Evolutionary conservation across 805 yeast genomes (phyloP).

Genomic region (Clavispora carvajalis): DNA sequence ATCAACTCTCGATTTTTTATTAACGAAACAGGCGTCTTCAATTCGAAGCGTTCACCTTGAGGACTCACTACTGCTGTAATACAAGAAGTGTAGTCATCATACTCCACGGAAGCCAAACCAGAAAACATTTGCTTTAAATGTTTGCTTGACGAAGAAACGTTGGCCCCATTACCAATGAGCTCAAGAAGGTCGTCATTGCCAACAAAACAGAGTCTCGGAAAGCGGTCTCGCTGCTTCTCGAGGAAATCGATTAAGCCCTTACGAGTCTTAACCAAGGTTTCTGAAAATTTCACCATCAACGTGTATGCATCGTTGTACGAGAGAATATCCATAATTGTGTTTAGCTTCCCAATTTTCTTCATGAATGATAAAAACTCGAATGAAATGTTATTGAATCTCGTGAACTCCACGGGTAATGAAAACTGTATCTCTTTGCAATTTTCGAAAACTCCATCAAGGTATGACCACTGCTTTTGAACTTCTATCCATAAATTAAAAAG

Average conservation of each 20-base stretch:
- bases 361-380: conserved; percentile 54
- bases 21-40: conserved; percentile 42
- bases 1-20: conserved; percentile 39
- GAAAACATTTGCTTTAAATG: conserved; percentile 70
- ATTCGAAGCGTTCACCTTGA: conserved; percentile 54
- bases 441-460: conserved; percentile 73
- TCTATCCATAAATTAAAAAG: conserved; percentile 73
- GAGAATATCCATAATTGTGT: conserved; percentile 51
- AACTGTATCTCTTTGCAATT: conserved; percentile 48
- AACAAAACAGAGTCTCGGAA: conserved; percentile 79
- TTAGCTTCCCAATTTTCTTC: conserved; percentile 43
- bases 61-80: conserved; percentile 52
- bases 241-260: conserved; percentile 70
- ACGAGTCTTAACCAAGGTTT: conserved; percentile 53
- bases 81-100: conserved; percentile 23
- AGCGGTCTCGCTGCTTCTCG: conserved; percentile 70
- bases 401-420: conserved; percentile 65
- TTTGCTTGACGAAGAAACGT: conserved; percentile 43
- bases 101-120: conserved; percentile 47
- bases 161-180: conserved; percentile 61
- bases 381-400: conserved; percentile 59
- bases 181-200: conserved; percentile 90
- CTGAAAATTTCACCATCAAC: conserved; percentile 46
- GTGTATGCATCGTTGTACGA: conserved; percentile 43
- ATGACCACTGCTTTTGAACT: conserved; percentile 84